Conservation (phyloP, 2,329 filamentous ascomycete genomes). For the Colletotrichum camelliae region DNA sequence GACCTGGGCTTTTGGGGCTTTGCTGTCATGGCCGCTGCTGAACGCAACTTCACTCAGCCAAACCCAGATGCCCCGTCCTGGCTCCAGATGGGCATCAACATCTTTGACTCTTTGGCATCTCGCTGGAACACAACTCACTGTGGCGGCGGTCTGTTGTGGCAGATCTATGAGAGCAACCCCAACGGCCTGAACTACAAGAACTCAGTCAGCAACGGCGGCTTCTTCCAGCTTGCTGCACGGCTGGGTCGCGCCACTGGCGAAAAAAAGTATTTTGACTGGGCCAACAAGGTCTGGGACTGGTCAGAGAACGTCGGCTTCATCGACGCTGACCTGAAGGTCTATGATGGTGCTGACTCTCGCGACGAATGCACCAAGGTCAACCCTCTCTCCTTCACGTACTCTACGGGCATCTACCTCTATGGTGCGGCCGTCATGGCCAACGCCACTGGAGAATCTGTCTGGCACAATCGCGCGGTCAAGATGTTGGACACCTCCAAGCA, state of each 20-base stretch:
- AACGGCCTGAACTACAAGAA: slow-evolving; percentile 86
- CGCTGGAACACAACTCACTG: slow-evolving; percentile 76
- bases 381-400: slow-evolving; percentile 68
- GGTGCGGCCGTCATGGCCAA: slow-evolving; percentile 70
- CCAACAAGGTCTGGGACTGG: slow-evolving; percentile 72
- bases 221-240: slow-evolving; percentile 82
- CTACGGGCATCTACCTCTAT: slow-evolving; percentile 68
- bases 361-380: slow-evolving; percentile 60
- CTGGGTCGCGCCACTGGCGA: slow-evolving; percentile 74
- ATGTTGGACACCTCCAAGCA: slow-evolving; percentile 55
- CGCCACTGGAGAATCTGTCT: slow-evolving; percentile 56
- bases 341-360: slow-evolving; percentile 64
- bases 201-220: slow-evolving; percentile 78
- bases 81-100: slow-evolving; percentile 70
- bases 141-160: slow-evolving; percentile 78
- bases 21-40: slow-evolving; percentile 70
- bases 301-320: slow-evolving; percentile 61
- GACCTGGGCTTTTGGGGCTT: slow-evolving; percentile 80
- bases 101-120: slow-evolving; percentile 72
- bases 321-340: slow-evolving; percentile 58
- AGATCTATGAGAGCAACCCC: slow-evolving; percentile 77
- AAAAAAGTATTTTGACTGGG: slow-evolving; percentile 70
- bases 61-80: slow-evolving; percentile 63
- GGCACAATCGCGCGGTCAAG: slow-evolving; percentile 57
- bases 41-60: slow-evolving; percentile 70